Conservation (phyloP, 768 basidiomycete species). For the Leccinum obscurum region DNA sequence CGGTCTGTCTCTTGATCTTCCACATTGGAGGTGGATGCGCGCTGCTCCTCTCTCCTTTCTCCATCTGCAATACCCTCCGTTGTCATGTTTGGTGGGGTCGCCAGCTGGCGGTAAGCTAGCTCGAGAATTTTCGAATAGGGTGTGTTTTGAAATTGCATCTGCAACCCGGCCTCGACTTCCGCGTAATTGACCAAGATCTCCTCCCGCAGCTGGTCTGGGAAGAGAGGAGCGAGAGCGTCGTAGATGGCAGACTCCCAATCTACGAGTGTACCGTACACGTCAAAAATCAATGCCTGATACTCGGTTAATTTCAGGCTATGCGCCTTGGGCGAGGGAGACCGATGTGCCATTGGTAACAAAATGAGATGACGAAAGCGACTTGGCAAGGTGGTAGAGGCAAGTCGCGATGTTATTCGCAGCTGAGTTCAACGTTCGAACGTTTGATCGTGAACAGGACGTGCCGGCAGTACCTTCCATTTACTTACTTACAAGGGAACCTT, state of each 20-base stretch:
- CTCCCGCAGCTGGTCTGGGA: conserved; percentile 17
- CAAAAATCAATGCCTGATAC: conserved; percentile 56
- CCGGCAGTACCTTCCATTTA: background rate
- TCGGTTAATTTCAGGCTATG: conserved; percentile 16
- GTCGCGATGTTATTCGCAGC: conserved; percentile 2
- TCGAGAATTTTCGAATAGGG: conserved; percentile 64
- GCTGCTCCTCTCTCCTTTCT: conserved; percentile 21
- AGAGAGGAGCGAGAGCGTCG: conserved; percentile 40
- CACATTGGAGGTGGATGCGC: conserved; percentile 8
- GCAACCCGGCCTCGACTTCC: conserved; percentile 55
- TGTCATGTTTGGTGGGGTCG: conserved; percentile 37
- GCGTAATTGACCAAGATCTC: conserved; percentile 54
- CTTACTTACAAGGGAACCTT: background rate
- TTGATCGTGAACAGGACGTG: background rate
- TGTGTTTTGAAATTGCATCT: conserved; percentile 55
- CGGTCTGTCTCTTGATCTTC: background rate
- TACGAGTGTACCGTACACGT: conserved; percentile 75
- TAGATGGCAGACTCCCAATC: conserved; percentile 78
- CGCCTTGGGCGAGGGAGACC: conserved; percentile 3
- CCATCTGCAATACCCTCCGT: conserved; percentile 31
- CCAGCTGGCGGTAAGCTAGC: conserved; percentile 34
- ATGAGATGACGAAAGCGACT: background rate
- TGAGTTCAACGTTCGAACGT: background rate
- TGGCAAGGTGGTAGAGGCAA: background rate
- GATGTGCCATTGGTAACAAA: conserved; percentile 20